These are phyloP conservation scores for Spizellomyces sp. DNA, from an alignment of 192 early-diverging fungal species.

Conservation along the genomic window DNA sequence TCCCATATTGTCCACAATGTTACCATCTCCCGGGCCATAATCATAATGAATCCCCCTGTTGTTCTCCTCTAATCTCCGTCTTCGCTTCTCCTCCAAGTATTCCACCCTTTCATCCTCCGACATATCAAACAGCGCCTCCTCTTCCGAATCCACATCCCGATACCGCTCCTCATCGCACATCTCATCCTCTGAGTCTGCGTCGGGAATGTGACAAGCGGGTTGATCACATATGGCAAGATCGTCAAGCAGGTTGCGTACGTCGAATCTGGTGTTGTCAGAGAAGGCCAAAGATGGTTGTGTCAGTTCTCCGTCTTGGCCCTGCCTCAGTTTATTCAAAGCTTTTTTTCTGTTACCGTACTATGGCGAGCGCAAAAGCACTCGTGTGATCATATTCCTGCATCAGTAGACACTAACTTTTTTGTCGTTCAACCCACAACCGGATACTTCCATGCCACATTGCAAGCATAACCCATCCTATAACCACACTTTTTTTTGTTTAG, in stretches of 20 bases:
- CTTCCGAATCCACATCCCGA: slow-evolving; percentile 62
- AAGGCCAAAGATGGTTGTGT: not conserved
- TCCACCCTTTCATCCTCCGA: slow-evolving; percentile 55
- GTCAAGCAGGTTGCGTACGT: slow-evolving; percentile 63
- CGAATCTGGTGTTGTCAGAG: slow-evolving; percentile 51
- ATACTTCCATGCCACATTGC: not conserved
- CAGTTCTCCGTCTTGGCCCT: not conserved
- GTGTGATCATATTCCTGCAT: not conserved
- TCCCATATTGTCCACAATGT: no score
- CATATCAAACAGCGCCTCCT: slow-evolving; percentile 55
- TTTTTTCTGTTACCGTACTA: not conserved
- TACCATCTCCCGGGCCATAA: not conserved
- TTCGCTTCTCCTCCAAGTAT: slow-evolving; percentile 50
- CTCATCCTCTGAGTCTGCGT: slow-evolving; percentile 36
- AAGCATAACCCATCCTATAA: not conserved
- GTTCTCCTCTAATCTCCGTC: not conserved
- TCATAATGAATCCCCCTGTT: not conserved
- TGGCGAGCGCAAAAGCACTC: not conserved
- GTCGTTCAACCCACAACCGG: no score
- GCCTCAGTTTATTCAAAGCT: not conserved
- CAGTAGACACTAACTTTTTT: not conserved
- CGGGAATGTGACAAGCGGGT: not conserved
- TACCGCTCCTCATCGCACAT: slow-evolving; percentile 56
- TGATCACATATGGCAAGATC: slow-evolving; percentile 33
- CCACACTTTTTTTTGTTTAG: not conserved